Base-by-base conservation (phyloP, 768 basidiomycete genomes). In the Clitopilus passeckerianus region DNA sequence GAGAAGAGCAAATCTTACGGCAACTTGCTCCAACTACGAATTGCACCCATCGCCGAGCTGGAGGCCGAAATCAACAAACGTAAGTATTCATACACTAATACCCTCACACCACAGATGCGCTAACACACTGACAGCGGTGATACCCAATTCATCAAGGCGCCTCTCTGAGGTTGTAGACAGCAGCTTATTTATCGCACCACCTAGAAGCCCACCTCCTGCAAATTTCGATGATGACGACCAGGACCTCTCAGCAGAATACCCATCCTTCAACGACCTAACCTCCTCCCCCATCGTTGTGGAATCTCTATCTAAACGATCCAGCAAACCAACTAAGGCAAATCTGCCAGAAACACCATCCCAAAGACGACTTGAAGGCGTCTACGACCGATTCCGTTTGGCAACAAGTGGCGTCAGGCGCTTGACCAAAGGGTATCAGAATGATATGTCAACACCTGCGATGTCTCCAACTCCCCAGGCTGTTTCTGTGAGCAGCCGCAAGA, bases 401-500 rank as follows among this genome's bases (percentile, higher is more conserved):
- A 90, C 89, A 0, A 83, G 86, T 1, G 87, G 88, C 24, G 90
- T 93, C 41, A 91, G 86, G 67, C 88, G 90, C 27, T 73, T 89
- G 7, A 91, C 91, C 3, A 86, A 84, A 66, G 91, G 91, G 6
- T 92, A 93, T 65, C 89, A 93, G 70, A 91, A 89, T 1, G 83
- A 90, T 56, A 82, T 50, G 46, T 50, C 46, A 50, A 50, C 46
- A 50, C 46, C 46, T 22, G 46, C 46, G 15, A 50, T 50, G 18
- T 50, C 46, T 10, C 46, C 46, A 20, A 50, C 18, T 10, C 46
- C 46, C 16, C 7, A 50, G 20, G 18, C 16, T 22, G 20, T 18
- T 18, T 50, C 46, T 10, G 20, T 50, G 9, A 50, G 12, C 20
- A 50, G 46, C 22, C 46, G 22, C 3, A 50, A 50, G 18, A 50